Base-by-base conservation (phyloP, 805 yeast genomes). In the Candida ponderosae region DNA sequence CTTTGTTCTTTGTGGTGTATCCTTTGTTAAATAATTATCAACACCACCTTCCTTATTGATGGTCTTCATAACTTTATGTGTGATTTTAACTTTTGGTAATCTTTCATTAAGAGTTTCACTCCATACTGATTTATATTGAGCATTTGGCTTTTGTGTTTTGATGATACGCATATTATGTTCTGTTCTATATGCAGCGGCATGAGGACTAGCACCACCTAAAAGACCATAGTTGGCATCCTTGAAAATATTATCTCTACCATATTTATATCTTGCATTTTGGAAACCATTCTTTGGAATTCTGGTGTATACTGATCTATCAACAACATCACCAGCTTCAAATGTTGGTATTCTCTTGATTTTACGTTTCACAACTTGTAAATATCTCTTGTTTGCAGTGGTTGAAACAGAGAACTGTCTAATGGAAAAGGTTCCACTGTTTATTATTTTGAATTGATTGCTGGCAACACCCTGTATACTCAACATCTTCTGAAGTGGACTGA, bases 31-130 rank as follows among this genome's bases (percentile, higher is more conserved):
- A 56, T 93, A 93, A 45, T 79, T 79, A 56, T 93, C 99, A 39
- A 93, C 68, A 5, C 99, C 98, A 43, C 98, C 98, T 59, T 90
- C 97, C 50, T 79, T 85, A 40, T 85, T 81, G 41, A 93, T 81
- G 0, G 97, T 88, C 51, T 80, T 77, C 54, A 93, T 69, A 6
- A 88, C 97, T 41, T 80, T 74, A 5, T 97, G 74, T 7, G 88
- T 79, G 27, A 88, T 77, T 41, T 71, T 76, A 38, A 86, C 59
- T 34, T 66, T 65, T 7, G 51, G 15, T 32, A 88, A 58, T 29
- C 65, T 60, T 46, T 67, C 68, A 40, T 77, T 63, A 50, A 93
- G 68, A 0, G 84, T 64, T 48, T 85, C 95, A 45, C 96, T 85
- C 93, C 95, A 90, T 33, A 93, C 63, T 24, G 70, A 72, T 54